Evolutionary conservation across 176 grass and related monocot genomes (phyloP).

Genomic region (Triticum monococcum): DNA sequence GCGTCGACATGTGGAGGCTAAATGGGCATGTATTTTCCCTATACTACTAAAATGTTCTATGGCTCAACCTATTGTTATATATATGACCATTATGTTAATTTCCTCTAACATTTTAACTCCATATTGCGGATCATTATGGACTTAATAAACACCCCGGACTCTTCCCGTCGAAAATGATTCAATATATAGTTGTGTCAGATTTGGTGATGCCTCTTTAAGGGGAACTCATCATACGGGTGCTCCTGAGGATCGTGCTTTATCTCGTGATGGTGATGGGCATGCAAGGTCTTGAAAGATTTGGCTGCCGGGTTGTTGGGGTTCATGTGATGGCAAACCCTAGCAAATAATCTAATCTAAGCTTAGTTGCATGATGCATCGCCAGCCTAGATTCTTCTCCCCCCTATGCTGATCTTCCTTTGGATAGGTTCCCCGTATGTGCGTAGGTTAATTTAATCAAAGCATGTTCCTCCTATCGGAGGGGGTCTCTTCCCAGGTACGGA

Average conservation of each 20-base stretch:
- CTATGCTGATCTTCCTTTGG: conserved; percentile 50
- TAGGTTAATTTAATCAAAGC: conserved; percentile 28
- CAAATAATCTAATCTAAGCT: conserved; percentile 15
- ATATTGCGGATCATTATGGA: neutral
- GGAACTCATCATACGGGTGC: conserved; percentile 50
- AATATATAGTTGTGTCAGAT: conserved; percentile 1
- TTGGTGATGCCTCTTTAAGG: conserved; percentile 54
- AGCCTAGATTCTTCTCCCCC: conserved; percentile 38
- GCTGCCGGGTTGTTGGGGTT: conserved; percentile 76
- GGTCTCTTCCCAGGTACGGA: conserved; percentile 29
- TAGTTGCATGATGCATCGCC: conserved; percentile 23
- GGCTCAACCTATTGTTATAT: neutral
- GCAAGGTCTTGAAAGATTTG: conserved; percentile 52
- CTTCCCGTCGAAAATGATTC: neutral
- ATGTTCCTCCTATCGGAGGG: conserved; percentile 28
- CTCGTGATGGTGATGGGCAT: conserved; percentile 42
- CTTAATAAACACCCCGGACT: neutral
- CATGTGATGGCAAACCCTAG: conserved; percentile 49
- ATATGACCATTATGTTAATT: neutral
- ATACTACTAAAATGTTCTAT: neutral
- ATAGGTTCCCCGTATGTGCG: conserved; percentile 28
- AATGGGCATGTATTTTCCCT: neutral
- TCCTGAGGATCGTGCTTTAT: conserved; percentile 46
- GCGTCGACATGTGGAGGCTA: neutral
- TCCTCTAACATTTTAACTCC: neutral